Base-by-base conservation (phyloP, 2,329 filamentous ascomycete genomes). In the Fusarium coffeatum region DNA sequence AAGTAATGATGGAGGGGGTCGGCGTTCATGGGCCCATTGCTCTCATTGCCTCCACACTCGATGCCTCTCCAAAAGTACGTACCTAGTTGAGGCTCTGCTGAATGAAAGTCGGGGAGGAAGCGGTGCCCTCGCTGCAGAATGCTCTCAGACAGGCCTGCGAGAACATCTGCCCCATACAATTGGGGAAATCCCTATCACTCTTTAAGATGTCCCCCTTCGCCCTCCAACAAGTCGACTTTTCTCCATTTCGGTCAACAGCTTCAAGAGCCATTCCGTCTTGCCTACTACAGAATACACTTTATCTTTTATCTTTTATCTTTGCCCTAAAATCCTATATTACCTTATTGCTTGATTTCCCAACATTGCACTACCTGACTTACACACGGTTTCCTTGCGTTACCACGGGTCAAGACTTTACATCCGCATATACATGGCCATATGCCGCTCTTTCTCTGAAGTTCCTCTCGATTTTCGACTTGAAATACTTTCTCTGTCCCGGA, bases 201-300 rank as follows among this genome's bases (percentile, higher is more conserved):
- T 46, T 71, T 64, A 70, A 70, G 59, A 59, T 68, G 67, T 30
- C 51, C 51, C 34, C 45, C 53, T 49, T 64, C 67, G 43, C 67
- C 67, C 63, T 56, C 58, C 58, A 60, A n/a, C 46, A 70, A 57
- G 50, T 22, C 42, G 23, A 32, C 25, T 56, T 40, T 15, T 42
- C 37, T 57, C 37, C 25, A 23, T 56, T 54, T 22, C 34, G 13
- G 23, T 41, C 41, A 57, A 25, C 50, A 42, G 11, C 20, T 55
- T 51, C 37, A 60, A 13, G 30, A 57, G 40, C 15, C 27, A 27
- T 25, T 53, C 28, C n/a, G 7, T 32, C 37, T 25, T n/a, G 15
- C 12, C 18, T 46, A 20, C 6, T 20, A 42, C 16, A 43, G 22
- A 23, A 10, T 18, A 28, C 11, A n/a, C 27, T 61, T 37, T 18